A percentile compares a stretch with the other conserved stretches of the same genome.
phyloP scores from a whole-genome alignment of 805 yeast species.

The Groenewaldozyma tartarivorans region DNA sequence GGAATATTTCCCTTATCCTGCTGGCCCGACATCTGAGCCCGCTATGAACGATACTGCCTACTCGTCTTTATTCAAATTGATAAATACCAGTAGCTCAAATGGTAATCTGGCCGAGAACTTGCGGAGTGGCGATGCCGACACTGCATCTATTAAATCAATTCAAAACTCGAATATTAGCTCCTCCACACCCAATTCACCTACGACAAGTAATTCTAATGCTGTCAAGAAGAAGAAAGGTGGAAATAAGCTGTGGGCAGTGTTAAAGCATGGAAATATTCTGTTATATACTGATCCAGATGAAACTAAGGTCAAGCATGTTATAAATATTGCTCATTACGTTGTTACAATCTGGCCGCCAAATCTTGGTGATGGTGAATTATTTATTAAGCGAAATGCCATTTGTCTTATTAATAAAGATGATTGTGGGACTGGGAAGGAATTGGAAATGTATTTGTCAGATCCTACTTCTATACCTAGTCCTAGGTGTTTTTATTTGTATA shows the following conservation, averaged over 20 bases:
- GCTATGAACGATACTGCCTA: slow-evolving; percentile 43
- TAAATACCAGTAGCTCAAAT: slow-evolving; percentile 27
- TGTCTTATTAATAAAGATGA: slow-evolving; percentile 48
- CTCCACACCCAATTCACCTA: background rate
- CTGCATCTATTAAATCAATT: background rate
- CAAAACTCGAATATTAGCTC: background rate
- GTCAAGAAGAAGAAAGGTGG: slow-evolving; percentile 41
- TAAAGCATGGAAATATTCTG: slow-evolving; percentile 82
- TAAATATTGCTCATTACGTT: slow-evolving; percentile 61
- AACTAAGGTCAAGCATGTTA: slow-evolving; percentile 63
- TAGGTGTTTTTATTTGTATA: slow-evolving; percentile 52
- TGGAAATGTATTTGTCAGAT: too few species aligned
- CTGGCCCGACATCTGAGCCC: slow-evolving; percentile 21
- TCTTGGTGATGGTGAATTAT: slow-evolving; percentile 65
- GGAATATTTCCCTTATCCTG: slow-evolving; percentile 52
- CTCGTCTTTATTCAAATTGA: slow-evolving; percentile 49
- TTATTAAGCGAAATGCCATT: slow-evolving; percentile 71
- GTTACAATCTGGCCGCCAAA: slow-evolving; percentile 81
- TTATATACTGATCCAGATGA: slow-evolving; percentile 65
- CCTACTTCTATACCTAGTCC: slow-evolving; percentile 23
- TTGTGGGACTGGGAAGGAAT: slow-evolving; percentile 9
- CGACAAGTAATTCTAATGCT: background rate
- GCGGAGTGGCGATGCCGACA: background rate
- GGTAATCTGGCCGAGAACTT: background rate
- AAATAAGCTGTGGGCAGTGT: slow-evolving; percentile 37